Conservation (phyloP, 495 filamentous ascomycete genomes). For the Aspergillus sclerotiicarbonarius region DNA sequence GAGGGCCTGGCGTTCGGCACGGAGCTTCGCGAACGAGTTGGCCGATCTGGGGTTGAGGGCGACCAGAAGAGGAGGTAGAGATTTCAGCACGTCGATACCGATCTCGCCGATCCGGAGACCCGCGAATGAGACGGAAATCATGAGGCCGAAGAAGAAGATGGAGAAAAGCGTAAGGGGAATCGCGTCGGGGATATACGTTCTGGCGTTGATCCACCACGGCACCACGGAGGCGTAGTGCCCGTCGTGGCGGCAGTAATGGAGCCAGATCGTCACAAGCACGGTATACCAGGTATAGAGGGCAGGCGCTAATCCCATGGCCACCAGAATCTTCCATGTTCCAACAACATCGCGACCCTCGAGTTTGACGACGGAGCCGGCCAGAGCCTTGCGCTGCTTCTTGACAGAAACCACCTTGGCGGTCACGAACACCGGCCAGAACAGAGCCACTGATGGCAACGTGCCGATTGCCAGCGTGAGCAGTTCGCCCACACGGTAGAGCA, state of each 20-base stretch:
- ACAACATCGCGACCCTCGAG: conserved; percentile 92
- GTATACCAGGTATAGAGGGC: conserved; percentile 82
- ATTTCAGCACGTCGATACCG: conserved; percentile 98
- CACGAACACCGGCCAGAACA: conserved; percentile 91
- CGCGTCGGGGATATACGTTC: conserved; percentile 71
- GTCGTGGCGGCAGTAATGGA: conserved; percentile 74
- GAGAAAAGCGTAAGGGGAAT: conserved; percentile 1
- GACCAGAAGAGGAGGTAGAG: conserved; percentile 84
- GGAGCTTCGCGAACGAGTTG: conserved; percentile 79
- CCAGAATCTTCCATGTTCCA: conserved; percentile 97
- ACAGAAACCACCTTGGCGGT: conserved; percentile 86
- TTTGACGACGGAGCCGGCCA: conserved; percentile 92
- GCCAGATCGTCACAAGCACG: conserved; percentile 68
- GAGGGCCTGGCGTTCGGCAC: conserved; percentile 67
- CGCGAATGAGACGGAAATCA: conserved; percentile 70
- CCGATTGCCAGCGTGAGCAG: conserved; percentile 72
- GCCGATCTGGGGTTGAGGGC: conserved; percentile 79
- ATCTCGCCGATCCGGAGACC: conserved; percentile 94
- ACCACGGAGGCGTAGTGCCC: conserved; percentile 77
- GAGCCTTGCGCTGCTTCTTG: conserved; percentile 83
- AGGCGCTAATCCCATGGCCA: conserved; percentile 84
- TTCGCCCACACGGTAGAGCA: conserved; percentile 79
- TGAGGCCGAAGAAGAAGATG: conserved; percentile 4
- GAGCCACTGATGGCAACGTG: conserved; percentile 79
- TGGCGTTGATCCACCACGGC: conserved; percentile 72